Percentiles rank a stretch among this genome's conserved stretches.
phyloP scores from a whole-genome alignment of 2,329 filamentous ascomycete species.

The Mariannaea sp. region DNA sequence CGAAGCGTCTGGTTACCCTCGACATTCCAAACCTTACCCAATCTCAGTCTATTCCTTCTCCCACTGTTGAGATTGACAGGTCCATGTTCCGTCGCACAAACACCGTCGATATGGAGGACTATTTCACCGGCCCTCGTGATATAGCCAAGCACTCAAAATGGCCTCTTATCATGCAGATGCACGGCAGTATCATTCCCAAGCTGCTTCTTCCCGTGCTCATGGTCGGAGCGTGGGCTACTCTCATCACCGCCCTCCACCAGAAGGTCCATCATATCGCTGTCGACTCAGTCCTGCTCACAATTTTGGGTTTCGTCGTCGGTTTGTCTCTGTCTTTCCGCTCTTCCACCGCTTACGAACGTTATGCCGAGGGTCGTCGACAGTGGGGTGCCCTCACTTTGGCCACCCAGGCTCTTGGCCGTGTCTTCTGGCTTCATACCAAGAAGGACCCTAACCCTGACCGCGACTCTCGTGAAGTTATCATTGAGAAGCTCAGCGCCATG shows the following conservation, averaged over 20 bases:
- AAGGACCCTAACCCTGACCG: constrained; percentile 49
- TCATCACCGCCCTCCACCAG: constrained; percentile 62
- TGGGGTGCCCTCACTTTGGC: constrained; percentile 67
- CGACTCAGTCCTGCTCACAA: constrained; percentile 63
- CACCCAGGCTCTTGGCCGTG: constrained; percentile 69
- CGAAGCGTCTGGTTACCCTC: constrained; percentile 34
- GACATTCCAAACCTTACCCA: constrained; percentile 38
- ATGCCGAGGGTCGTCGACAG: constrained; percentile 66
- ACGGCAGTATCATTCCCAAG: constrained; percentile 75
- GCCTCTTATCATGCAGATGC: constrained; percentile 75
- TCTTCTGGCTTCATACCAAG: constrained; percentile 82
- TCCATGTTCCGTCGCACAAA: constrained; percentile 42
- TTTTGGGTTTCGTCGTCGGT: constrained; percentile 82
- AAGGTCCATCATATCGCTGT: constrained; percentile 46
- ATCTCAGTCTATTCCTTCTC: constrained; percentile 40
- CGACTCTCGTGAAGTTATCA: constrained; percentile 66
- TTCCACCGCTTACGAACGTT: constrained; percentile 77
- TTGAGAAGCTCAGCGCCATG: constrained; percentile 74
- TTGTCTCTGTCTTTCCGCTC: constrained; percentile 78
- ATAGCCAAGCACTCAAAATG: constrained; percentile 76
- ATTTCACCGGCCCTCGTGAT: constrained; percentile 70
- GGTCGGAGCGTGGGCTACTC: constrained; percentile 67
- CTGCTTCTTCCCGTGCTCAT: constrained; percentile 72
- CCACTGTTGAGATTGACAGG: constrained; percentile 36
- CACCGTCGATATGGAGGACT: constrained; percentile 60